A percentile compares a stretch with the other conserved stretches of the same genome.
Evolutionary conservation across 805 yeast genomes (phyloP).

Genomic region (Candida dajiaensis): DNA sequence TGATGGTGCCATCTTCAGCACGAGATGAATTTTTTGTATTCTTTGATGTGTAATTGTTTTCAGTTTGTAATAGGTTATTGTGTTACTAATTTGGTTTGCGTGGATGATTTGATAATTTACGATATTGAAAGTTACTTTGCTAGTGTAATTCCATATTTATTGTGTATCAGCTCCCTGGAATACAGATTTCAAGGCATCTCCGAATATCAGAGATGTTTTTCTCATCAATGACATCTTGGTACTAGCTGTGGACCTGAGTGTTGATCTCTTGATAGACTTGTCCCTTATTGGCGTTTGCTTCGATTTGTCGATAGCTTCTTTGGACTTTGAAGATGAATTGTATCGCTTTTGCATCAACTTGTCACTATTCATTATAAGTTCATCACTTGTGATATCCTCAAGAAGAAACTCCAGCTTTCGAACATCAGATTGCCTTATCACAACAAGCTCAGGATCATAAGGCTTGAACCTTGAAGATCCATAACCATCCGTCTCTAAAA

Average conservation of each 20-base stretch:
- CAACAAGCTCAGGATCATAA: neutral
- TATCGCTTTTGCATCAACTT: neutral
- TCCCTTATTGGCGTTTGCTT: neutral
- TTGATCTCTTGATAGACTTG: neutral
- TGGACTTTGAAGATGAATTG: neutral
- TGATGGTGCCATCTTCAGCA: conserved; percentile 40
- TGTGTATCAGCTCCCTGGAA: conserved; percentile 5
- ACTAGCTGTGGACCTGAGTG: neutral
- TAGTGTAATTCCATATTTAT: too few relatives aligned
- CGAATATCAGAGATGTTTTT: conserved; percentile 17
- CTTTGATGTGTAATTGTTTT: neutral
- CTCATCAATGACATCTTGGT: conserved; percentile 14
- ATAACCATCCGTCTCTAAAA: conserved; percentile 5
- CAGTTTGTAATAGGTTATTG: neutral
- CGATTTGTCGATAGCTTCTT: neutral
- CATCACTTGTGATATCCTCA: conserved; percentile 29
- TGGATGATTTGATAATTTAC: neutral
- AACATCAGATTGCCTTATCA: conserved; percentile 16
- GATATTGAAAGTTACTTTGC: neutral
- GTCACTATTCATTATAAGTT: conserved; percentile 12
- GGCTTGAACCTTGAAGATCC: conserved; percentile 5
- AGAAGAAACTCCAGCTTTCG: conserved; percentile 24
- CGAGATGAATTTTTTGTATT: conserved; percentile 9
- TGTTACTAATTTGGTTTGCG: neutral
- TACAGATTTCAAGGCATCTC: conserved; percentile 18